Base-by-base conservation (phyloP, 768 basidiomycete species). In the Podaxis sp. region DNA sequence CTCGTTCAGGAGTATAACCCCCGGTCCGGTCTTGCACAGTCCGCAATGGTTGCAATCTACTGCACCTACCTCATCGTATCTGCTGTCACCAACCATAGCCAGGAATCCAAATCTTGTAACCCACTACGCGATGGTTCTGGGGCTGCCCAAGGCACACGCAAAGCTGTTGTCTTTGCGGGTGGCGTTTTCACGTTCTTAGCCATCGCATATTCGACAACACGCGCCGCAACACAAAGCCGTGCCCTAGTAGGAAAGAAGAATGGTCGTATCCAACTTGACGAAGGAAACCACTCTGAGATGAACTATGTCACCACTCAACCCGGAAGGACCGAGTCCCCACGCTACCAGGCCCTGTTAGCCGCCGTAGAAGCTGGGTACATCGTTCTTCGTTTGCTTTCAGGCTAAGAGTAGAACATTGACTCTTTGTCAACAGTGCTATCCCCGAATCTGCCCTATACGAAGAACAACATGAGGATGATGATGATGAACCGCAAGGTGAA, bases 181-280 rank as follows among this genome's bases (percentile, higher is more conserved):
- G 97, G 93, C 7, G 74, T 94, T 11, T 97, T 99, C 76, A 99
- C 97, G 0, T 99, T 99, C 86, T 76, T 99, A 51, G 96, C 97
- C 4, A 97, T 99, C 67, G 96, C 97, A 6, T 99, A 98, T 72
- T 98, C 96, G 30, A 99, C 97, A 0, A 92, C 89, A 26, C 84
- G 96, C 56, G 97, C 97, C 4, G 97, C 97, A 10, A 99, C 97
- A 0, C 95, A 96, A 75, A 93, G 91, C 69, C 87, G 91, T 63
- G 96, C 95, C 6, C 77, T 99, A 24, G 89, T 91, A 0, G 96
- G 95, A 2, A 87, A 80, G 63, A 88, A 84, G 75, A 81, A 77
- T 64, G 86, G 86, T 12, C 78, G 84, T 12, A 83, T 98, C 40
- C 81, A 87, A 40, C 77, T 95, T 10, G 85, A 85, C 52, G 79